Evolutionary conservation across 129 eudicot genomes (phyloP).

Genomic region (Helianthus annuus): HanXRQr2.0-SUNRISE NC_035445.2:15845781-15846280

Average conservation of each 20-base stretch:
- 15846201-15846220: conserved; percentile 93
- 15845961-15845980: conserved; percentile 60
- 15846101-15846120: neutral
- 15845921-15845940: conserved; percentile 64
- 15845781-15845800: conserved; percentile 75
- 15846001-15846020: no score
- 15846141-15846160: conserved; percentile 56
- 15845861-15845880: conserved; percentile 74
- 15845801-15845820: conserved; percentile 50
- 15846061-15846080: no score
- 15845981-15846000: neutral
- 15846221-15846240: conserved; percentile 83
- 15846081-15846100: no score
- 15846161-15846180: conserved; percentile 84
- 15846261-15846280: conserved; percentile 63
- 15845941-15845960: conserved; percentile 60
- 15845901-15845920: conserved; percentile 88
- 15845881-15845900: conserved; percentile 71
- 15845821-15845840: conserved; percentile 65
- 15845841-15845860: conserved; percentile 66
- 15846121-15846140: conserved; percentile 64
- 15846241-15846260: conserved; percentile 55
- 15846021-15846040: no score
- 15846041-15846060: no score
- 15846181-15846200: conserved; percentile 89